Conservation (phyloP, 495 filamentous ascomycete genomes). For the Amniculicola lignicola region DNA sequence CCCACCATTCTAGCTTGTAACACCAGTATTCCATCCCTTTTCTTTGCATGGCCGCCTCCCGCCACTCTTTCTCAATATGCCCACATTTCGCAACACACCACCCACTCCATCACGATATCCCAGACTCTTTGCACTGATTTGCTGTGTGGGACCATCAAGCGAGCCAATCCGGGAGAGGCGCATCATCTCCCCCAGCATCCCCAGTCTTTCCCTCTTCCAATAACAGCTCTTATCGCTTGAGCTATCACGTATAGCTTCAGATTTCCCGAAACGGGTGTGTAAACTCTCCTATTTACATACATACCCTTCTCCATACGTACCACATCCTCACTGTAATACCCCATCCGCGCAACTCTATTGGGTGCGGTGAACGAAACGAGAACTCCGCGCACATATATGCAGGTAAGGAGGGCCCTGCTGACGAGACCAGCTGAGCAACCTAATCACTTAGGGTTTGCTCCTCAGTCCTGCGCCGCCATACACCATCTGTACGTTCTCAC, state of each 20-base stretch:
- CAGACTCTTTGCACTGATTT: slow-evolving; percentile 10
- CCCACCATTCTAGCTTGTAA: too few species aligned
- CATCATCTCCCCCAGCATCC: slow-evolving; percentile 17
- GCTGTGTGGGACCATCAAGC: slow-evolving; percentile 21
- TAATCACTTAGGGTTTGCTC: too few species aligned
- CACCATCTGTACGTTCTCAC: too few species aligned
- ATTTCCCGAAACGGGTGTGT: too few species aligned
- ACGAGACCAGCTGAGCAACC: slow-evolving; percentile 27
- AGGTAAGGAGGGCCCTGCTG: slow-evolving; percentile 28
- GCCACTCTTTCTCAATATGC: slow-evolving; percentile 3
- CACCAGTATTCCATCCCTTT: slow-evolving; percentile 35
- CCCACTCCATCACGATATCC: slow-evolving; percentile 5
- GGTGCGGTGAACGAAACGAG: too few species aligned
- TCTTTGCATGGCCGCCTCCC: slow-evolving; percentile 19
- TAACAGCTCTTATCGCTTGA: slow-evolving; percentile 15
- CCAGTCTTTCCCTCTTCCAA: slow-evolving; percentile 18
- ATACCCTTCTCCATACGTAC: too few species aligned
- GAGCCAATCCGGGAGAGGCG: slow-evolving; percentile 18
- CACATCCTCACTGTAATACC: too few species aligned
- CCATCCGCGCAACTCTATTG: too few species aligned
- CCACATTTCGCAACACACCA: not conserved
- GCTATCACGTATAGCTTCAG: slow-evolving; percentile 15
- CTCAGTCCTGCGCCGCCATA: too few species aligned
- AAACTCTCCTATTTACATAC: too few species aligned
- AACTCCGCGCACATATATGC: too few species aligned